Evolutionary conservation across 2,329 filamentous ascomycete species (phyloP).

Genomic region (Falciphora oryzae): DNA sequence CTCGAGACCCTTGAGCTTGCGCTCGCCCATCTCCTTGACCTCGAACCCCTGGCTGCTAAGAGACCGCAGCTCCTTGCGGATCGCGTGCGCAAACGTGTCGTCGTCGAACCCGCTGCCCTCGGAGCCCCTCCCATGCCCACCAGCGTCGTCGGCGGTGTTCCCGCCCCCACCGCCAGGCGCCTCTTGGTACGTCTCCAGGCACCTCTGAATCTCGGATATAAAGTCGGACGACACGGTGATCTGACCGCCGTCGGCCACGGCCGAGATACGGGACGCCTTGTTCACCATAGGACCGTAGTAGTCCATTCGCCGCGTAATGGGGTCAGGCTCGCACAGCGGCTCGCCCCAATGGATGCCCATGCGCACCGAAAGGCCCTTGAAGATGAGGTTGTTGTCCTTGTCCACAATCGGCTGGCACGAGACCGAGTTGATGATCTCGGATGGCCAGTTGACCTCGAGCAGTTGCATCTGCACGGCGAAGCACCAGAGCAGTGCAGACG

Average conservation of each 20-base stretch:
- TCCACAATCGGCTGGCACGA: slow-evolving; percentile 80
- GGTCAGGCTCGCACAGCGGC: slow-evolving; percentile 91
- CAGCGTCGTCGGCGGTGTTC: slow-evolving; percentile 35
- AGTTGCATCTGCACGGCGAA: slow-evolving; percentile 89
- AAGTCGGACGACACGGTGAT: slow-evolving; percentile 97
- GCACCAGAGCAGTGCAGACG: slow-evolving; percentile 89
- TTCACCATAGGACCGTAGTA: slow-evolving; percentile 99
- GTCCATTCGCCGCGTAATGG: slow-evolving; percentile 96
- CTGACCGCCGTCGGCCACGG: slow-evolving; percentile 91
- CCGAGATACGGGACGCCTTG: slow-evolving; percentile 87
- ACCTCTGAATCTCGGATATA: slow-evolving; percentile 90
- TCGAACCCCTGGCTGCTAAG: slow-evolving; percentile 91
- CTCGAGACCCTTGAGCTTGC: slow-evolving; percentile 92
- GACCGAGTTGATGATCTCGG: slow-evolving; percentile 81
- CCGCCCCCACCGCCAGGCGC: slow-evolving; percentile 38
- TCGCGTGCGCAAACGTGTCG: slow-evolving; percentile 66
- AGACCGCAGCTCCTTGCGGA: slow-evolving; percentile 80
- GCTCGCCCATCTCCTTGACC: slow-evolving; percentile 88
- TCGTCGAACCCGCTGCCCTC: slow-evolving; percentile 67
- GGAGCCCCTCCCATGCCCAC: not conserved
- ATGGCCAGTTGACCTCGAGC: slow-evolving; percentile 86
- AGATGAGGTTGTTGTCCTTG: slow-evolving; percentile 81
- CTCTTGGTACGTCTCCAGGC: slow-evolving; percentile 83
- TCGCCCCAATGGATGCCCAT: slow-evolving; percentile 98
- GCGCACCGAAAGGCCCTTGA: slow-evolving; percentile 86